phyloP scores from a whole-genome alignment of 2,329 filamentous ascomycete species.

The Hymenoscyphus albidus region DNA sequence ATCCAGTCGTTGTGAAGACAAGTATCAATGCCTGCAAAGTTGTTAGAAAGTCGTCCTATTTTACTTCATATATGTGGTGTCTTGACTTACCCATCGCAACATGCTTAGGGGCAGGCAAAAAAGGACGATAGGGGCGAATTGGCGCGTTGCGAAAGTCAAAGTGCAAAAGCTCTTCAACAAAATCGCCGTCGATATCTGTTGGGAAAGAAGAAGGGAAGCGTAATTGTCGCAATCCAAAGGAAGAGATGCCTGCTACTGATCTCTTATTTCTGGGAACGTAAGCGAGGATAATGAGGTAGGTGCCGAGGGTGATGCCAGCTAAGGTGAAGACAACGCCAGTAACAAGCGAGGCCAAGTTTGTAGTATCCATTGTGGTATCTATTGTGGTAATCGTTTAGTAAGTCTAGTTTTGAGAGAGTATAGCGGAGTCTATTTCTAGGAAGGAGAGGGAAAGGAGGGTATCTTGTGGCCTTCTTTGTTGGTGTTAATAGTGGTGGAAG shows the following conservation, averaged over 20 bases:
- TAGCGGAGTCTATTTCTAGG: too few species aligned
- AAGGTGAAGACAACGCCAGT: background rate
- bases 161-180: background rate
- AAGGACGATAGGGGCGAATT: background rate
- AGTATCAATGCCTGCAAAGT: background rate
- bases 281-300: background rate
- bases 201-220: background rate
- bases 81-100: background rate
- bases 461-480: too few species aligned
- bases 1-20: background rate
- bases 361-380: background rate
- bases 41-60: background rate
- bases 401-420: too few species aligned
- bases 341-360: background rate
- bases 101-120: background rate
- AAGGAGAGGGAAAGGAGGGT: too few species aligned
- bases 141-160: background rate
- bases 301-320: background rate
- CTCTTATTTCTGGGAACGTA: background rate
- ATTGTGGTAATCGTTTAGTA: too few species aligned
- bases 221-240: background rate
- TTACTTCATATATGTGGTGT: background rate
- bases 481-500: too few species aligned
- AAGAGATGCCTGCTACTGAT: background rate
- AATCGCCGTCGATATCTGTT: background rate